Base-by-base conservation (phyloP, 2,329 filamentous ascomycete species). In the Pseudogymnoascus sp. region DNA sequence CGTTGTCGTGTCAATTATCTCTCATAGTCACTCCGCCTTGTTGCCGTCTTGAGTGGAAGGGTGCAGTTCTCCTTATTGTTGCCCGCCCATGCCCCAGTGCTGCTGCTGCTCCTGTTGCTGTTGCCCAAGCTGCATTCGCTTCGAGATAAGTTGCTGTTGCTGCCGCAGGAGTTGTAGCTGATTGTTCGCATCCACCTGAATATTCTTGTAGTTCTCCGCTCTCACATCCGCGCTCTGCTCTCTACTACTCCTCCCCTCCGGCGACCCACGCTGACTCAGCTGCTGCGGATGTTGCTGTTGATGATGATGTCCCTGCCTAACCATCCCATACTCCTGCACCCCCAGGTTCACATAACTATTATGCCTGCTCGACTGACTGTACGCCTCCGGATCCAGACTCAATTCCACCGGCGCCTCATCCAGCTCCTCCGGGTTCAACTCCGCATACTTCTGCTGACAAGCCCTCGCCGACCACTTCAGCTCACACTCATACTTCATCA, bases 401-500 rank as follows among this genome's bases (percentile, higher is more conserved):
- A 3, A 2, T 6, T 42, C 39, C n/a, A 8, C 6, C 21, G 47
- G 14, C n/a, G 47, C 21, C 8, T 57, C 47, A n/a, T 57, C 29
- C 23, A 57, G 21, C 37, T 62, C 37, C 6, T 63, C 29, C 5
- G 62, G 63, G 57, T 70, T 68, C 42, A 73, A 65, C 63, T 75
- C 72, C 23, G 70, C 69, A 69, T 69, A 75, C 42, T 74, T 75
- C 62, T 69, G 72, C 63, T 73, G 69, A 6, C 72, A 70, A 4
- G 71, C 70, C 34, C 71, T 70, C n/a, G 69, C 69, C 2, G 72
- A 71, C 67, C 74, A 75, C 63, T 71, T 73, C 42, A 73, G 69
- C 39, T 68, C 67, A 45, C 69, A 69, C 14, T 73, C 74, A 66
- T 72, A 67, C 59, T 71, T 73, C 11, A 70, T 60, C 73, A 75